Evolutionary conservation across 2,329 filamentous ascomycete species (phyloP), one percentile per base, ranked within the genome.

Genomic region (Fusarium tjaetaba): DNA sequence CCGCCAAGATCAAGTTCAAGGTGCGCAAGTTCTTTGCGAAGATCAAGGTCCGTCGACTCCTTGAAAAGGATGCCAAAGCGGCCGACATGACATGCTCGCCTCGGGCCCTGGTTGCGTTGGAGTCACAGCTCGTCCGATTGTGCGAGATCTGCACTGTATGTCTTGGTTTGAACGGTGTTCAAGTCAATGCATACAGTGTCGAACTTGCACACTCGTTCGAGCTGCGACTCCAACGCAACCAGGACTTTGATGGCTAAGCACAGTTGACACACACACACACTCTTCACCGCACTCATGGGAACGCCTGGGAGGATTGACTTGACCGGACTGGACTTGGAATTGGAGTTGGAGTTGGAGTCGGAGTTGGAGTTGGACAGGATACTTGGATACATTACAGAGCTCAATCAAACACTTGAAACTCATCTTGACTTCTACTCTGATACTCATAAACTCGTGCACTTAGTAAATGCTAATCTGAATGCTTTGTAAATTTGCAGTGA

Each of bases 121-220:
- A 48, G 46, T 30, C 56, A 24, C 36, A 34, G 18, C n/a, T 52
- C 32, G 49, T 15, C 9, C 48, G 39, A 43, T 41, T 39, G 66
- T 68, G 57, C 38, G 57, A 61, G 53, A 8, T 59, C 70, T 71
- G 43, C n/a, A 52, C 41, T 60, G 61, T 18, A 36, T 22, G 41
- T 42, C 53, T 30, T 36, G 34, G 28, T 48, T 11, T 61, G 55
- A 73, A 71, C 30, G 58, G 18, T 71, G 66, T 71, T 71, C 70
- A 64, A 15, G n/a, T 52, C 28, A 20, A 20, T 15, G n/a, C 39
- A 18, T 34, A 9, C 41, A 52, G 41, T 42, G 30, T 53, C 41
- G 71, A 45, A 7, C 66, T 73, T 73, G 61, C 56, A 74, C 66
- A 42, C 65, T 49, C 42, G 42, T 38, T 26, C 53, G 48, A 43